Evolutionary conservation across 2,329 filamentous ascomycete species (phyloP), one percentile per base, ranked within the genome.

Genomic region (Xylaria sp.): DNA sequence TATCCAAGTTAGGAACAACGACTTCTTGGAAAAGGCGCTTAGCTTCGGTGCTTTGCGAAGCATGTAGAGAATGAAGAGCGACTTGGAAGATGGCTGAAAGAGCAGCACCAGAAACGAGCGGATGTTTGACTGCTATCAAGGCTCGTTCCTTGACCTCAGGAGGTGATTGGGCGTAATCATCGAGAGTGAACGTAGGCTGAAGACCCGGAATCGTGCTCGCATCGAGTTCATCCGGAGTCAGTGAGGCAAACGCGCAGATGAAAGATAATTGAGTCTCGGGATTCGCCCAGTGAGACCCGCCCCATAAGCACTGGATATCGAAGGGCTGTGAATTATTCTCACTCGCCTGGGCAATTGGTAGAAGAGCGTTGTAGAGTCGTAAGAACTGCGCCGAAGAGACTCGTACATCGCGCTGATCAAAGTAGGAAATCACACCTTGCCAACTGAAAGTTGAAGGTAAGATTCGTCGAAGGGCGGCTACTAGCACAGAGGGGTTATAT

Each of bases 221-320:
- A 74, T 98, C 93, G 25, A 97, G 83, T 71, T 94, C 87, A 28
- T 92, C 86, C 0, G 89, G 84, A 12, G 85, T 86, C 60, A 94
- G 84, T 3, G 91, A 91, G 21, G 94, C 84, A 74, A 94, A 97
- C 17, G 93, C 93, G 66, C 90, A 90, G 57, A 98, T 87, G 74
- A 98, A 97, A n/a, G 94, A 96, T 37, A 99, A 81, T 68, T 98
- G 94, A 0, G 95, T 92, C 65, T 96, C 89, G 14, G 90, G 86
- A 69, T 96, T 87, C 65, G 89, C 87, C 94, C 96, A 99, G 65
- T 87, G 82, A 71, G 70, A 63, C 7, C 94, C 94, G 61, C 94
- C 94, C 94, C 95, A 98, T 21, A 99, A 81, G 40, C 84, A 85
- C 75, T 97, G 93, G 46, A 99, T 90, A 73, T 97, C 92, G 70